Evolutionary conservation across 305 asterid species (phyloP), one percentile per base, ranked within the genome.

Genomic region (Andrographis paniculata): DNA sequence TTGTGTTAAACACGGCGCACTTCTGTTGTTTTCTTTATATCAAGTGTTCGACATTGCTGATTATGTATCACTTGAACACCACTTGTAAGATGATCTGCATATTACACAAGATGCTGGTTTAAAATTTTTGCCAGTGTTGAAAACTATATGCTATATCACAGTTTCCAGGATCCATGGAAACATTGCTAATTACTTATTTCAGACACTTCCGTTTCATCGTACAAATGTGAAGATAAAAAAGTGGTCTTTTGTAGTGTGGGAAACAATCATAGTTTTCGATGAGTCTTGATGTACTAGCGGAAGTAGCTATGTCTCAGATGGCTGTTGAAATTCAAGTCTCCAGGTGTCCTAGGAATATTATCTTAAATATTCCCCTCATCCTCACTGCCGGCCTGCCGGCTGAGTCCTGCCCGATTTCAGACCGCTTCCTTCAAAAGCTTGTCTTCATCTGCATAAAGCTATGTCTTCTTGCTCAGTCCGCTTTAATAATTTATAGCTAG

Each of bases 391-490:
- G 59, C 63, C 69, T 31, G 56, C 61, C 58, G 60, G 48, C 56
- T 23, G 14, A 19, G 5, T 14, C 18, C 17, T 43, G 45, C 12
- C 15, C 14, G 21, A 46, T 27, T 5, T 33, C 38, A 9, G 38
- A 5, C n/a, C 33, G 33, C 22, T 27, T 17, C 43, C 48, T 9
- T 17, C 40, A 19, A 35, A 43, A 31, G 8, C 3, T 37, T 64
- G 71, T 64, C 71, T 10, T 40, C 43, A 36, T 46, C 56, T 15
- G 48, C 40, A 35, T 24, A 8, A 35, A 31, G 28, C 48, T 42
- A 62, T 11, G 66, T 35, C 63, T 62, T 71, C 70, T 59, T 59
- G 73, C 60, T 66, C 62, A 47, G 22, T 64, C 58, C 48, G 52
- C 20, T 44, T 50, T 42, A 3, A 53, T 19, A 39, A 50, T 47